These are phyloP conservation scores for Lichina pygmaea DNA, from an alignment of 495 filamentous ascomycete species.

Conservation along the genomic window DNA sequence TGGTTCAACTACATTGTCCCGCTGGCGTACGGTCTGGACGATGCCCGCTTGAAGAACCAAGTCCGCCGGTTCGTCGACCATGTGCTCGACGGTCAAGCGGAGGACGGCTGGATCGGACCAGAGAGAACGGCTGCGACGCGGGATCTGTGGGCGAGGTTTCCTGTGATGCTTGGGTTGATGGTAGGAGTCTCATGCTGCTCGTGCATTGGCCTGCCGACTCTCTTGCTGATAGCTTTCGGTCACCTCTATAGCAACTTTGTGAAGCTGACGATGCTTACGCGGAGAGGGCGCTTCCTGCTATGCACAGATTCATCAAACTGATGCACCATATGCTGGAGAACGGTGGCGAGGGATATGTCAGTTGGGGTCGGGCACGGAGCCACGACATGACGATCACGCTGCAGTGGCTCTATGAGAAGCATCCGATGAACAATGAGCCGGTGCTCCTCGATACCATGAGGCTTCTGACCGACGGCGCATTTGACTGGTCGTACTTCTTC, in stretches of 20 bases:
- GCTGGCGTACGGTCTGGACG: conserved; percentile 28
- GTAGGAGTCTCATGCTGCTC: neutral
- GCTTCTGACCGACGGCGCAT: conserved; percentile 13
- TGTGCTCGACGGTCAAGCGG: conserved; percentile 22
- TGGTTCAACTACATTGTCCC: conserved; percentile 42
- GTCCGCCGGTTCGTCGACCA: conserved; percentile 20
- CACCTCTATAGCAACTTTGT: conserved; percentile 9
- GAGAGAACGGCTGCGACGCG: conserved; percentile 19
- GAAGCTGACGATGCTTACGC: conserved; percentile 15
- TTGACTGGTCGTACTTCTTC: conserved; percentile 20
- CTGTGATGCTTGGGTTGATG: conserved; percentile 24
- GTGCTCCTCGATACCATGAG: conserved; percentile 19
- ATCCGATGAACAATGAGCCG: conserved; percentile 13
- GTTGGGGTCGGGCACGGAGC: conserved; percentile 20
- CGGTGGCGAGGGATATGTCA: conserved; percentile 21
- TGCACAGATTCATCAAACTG: conserved; percentile 15
- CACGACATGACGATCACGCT: conserved; percentile 24
- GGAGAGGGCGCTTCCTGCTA: conserved; percentile 11
- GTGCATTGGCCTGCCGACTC: neutral
- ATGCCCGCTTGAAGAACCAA: conserved; percentile 26
- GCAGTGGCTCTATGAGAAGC: conserved; percentile 25
- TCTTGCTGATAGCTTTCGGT: too few relatives aligned
- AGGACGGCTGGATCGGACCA: conserved; percentile 35
- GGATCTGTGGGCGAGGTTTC: conserved; percentile 26
- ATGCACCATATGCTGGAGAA: conserved; percentile 22